Evolutionary conservation across 176 grass and related monocot genomes (phyloP).

Genomic region (Areca catechu): DNA sequence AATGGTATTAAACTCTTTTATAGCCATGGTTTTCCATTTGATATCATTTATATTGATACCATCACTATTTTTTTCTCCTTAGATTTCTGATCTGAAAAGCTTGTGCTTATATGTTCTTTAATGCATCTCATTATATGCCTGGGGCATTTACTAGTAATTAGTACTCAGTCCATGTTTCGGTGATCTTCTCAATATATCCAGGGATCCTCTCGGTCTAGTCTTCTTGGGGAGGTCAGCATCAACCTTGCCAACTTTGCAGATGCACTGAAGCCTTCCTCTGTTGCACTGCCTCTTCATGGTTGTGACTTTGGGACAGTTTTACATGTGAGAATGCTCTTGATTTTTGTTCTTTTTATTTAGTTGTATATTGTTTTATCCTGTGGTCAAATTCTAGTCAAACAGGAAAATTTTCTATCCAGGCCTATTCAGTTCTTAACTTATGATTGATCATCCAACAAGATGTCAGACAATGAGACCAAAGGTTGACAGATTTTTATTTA

Average conservation of each 20-base stretch:
- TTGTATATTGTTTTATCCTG: neutral
- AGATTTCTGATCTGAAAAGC: too few relatives aligned
- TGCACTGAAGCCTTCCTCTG: slow-evolving; percentile 80
- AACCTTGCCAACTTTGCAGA: slow-evolving; percentile 95
- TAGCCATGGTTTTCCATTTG: too few relatives aligned
- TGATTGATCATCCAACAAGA: too few relatives aligned
- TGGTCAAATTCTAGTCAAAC: too few relatives aligned
- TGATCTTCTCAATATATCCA: slow-evolving; percentile 33
- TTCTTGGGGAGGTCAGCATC: slow-evolving; percentile 89
- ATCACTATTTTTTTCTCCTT: too few relatives aligned
- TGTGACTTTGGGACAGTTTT: slow-evolving; percentile 80
- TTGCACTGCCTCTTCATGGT: slow-evolving; percentile 73
- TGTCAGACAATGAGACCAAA: too few relatives aligned
- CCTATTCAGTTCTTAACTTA: too few relatives aligned
- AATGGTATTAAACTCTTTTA: slow-evolving; percentile 40
- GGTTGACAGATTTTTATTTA: neutral
- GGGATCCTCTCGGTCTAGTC: slow-evolving; percentile 83
- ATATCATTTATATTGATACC: too few relatives aligned
- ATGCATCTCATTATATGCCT: too few relatives aligned
- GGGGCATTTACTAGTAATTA: too few relatives aligned
- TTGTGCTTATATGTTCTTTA: too few relatives aligned
- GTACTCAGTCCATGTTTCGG: slow-evolving; percentile 14
- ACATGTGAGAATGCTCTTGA: slow-evolving; percentile 49
- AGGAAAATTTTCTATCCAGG: too few relatives aligned
- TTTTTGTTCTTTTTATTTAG: neutral